phyloP scores from a whole-genome alignment of 1,284 basidiomycete species.

The Xerocomus amazonicus region DNA sequence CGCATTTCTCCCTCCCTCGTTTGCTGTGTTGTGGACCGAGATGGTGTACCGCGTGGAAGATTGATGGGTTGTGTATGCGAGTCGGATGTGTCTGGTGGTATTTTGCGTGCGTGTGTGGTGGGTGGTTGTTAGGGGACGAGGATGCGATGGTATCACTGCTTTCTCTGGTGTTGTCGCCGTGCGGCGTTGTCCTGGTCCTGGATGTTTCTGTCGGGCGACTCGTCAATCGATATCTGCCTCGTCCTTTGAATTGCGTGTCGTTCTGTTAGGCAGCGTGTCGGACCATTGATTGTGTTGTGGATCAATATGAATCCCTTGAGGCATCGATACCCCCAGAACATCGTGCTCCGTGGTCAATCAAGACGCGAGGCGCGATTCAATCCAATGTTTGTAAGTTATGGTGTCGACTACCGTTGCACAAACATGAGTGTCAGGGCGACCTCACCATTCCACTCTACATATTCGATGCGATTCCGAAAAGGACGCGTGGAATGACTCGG shows the following conservation, averaged over 20 bases:
- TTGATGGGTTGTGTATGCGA: constrained; percentile 12
- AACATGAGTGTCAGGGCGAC: too few relatives aligned
- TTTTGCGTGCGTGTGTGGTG: not conserved
- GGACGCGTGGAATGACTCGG: too few relatives aligned
- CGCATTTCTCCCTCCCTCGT: not conserved
- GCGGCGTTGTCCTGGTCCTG: constrained; percentile 2
- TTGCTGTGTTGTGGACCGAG: constrained; percentile 18
- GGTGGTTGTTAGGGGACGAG: constrained; percentile 9
- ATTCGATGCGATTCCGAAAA: too few relatives aligned
- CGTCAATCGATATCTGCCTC: constrained; percentile 14
- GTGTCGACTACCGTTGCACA: too few relatives aligned
- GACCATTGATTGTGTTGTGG: too few relatives aligned
- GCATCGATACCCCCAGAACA: too few relatives aligned
- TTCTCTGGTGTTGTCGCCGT: constrained; percentile 3
- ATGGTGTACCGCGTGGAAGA: constrained; percentile 14
- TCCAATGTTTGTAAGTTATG: too few relatives aligned
- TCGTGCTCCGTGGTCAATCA: too few relatives aligned
- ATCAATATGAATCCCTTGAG: too few relatives aligned
- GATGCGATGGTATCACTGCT: constrained; percentile 2
- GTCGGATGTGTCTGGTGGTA: constrained; percentile 14
- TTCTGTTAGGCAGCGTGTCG: too few relatives aligned
- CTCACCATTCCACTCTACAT: too few relatives aligned
- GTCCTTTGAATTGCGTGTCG: not conserved
- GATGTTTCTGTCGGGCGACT: constrained; percentile 1
- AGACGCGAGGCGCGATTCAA: too few relatives aligned